Base-by-base conservation (phyloP, 2,329 filamentous ascomycete species). In the Aspergillus pseudoterreus region DNA sequence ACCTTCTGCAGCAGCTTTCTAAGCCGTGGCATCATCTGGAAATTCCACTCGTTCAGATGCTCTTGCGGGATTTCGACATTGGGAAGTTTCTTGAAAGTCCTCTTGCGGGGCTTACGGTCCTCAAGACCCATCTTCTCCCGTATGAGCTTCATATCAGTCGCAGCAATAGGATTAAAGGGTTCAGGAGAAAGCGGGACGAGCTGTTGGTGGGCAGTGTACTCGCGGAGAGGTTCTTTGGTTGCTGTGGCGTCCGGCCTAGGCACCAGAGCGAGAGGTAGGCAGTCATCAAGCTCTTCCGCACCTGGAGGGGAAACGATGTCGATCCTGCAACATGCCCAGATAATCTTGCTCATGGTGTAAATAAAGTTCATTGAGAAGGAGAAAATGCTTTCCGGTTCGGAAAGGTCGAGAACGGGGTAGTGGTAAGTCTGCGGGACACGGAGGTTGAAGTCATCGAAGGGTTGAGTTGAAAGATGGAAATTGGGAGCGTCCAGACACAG, bases 401-500 rank as follows among this genome's bases (percentile, higher is more conserved):
- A 70, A 14, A 73, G 59, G 52, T 74, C 72, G n/a, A 72, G 61
- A 43, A 72, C 71, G 1, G 72, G 72, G 51, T 75, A 75, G 44
- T 71, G 66, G 51, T 68, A 74, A 6, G 66, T 69, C 49, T 73
- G 65, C 42, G 71, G 70, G 11, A 75, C 63, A 43, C 72, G 64
- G n/a, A 74, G 57, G 27, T 64, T 60, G 4, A 75, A 59, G 45
- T 75, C 72, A 14, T 66, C 65, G 63, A 73, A 72, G 5, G 71
- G 71, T 44, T 73, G 68, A 3, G 71, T 71, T 1, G 71, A 73
- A 17, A 71, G 61, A 52, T 70, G 66, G 50, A 72, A 73, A 56
- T 84, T 82, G 3, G 81, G 81, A 9, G 82, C 78, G 62, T 78
- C 76, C 42, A 86, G 74, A 61, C 82, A 86, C 43, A 82, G 75